Evolutionary conservation across 768 basidiomycete species (phyloP), one percentile per base, ranked within the genome.

Genomic region (Pisolithus marmoratus): DNA sequence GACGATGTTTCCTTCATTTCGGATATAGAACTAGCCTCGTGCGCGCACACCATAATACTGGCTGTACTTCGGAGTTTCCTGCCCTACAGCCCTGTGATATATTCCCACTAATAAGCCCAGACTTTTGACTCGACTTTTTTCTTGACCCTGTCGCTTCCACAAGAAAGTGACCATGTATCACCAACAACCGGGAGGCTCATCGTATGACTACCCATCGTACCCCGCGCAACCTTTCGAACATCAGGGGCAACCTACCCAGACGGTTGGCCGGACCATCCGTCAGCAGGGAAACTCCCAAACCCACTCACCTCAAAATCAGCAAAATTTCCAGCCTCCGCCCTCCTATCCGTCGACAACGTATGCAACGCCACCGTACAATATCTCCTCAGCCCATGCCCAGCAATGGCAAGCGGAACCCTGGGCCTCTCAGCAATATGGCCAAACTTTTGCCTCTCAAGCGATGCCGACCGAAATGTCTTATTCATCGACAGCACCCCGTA

Each of bases 101-200:
- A 61, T 48, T 57, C 52, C 49, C 58, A 44, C 54, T 34, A 34
- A 65, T 67, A 66, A 66, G 64, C 63, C 63, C 68, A 52, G 62
- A 55, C 36, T 22, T 51, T 50, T 51, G 54, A 54, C 58, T 56
- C 54, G 55, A 53, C 49, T 43, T 55, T 57, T 57, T 53, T 41
- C 53, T 45, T 19, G 56, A 49, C 29, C 26, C 46, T 41, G 54
- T 57, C 78, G 77, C 78, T 72, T 79, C 36, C 69, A 79, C 40
- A 78, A 80, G 5, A 42, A 71, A 74, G 48, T 77, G 53, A 81
- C 82, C 60, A 70, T 81, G 64, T 84, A 85, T 63, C 73, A 74
- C 49, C 68, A 74, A 53, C 70, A 76, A 48, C 74, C 72, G 19
- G 71, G 71, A 31, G 63, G 69, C 50, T 58, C 67, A 29, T 67